Percentiles rank a stretch among this genome's conserved stretches.
Conservation (phyloP, 148 eudicot species). For the Vaccinium vitisidaea region DNA sequence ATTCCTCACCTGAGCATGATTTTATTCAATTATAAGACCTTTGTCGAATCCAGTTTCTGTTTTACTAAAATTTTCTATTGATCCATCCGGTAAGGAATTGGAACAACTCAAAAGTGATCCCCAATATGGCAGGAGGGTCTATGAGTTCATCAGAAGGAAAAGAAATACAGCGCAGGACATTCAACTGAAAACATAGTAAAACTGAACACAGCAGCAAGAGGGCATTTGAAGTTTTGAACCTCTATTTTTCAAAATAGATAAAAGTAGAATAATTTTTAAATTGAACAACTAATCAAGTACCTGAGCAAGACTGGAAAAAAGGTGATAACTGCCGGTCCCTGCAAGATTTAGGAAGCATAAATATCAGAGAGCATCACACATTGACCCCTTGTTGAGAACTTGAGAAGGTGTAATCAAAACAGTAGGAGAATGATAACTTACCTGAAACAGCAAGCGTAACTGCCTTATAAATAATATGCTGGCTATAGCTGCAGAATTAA, state of each 20-base stretch:
- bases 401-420: not conserved
- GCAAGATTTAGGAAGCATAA: conserved; percentile 25
- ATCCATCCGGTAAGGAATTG: not conserved
- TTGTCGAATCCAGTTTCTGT: not conserved
- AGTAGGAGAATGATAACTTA: conserved; percentile 23
- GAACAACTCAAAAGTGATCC: not conserved
- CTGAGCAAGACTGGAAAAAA: conserved; percentile 50
- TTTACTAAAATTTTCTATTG: not conserved
- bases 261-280: not conserved
- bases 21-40: not conserved
- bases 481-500: conserved; percentile 68
- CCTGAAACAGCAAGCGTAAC: conserved; percentile 49
- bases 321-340: conserved; percentile 55
- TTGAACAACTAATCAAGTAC: conserved; percentile 29
- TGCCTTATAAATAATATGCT: conserved; percentile 69
- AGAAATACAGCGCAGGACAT: not conserved
- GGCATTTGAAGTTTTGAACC: not conserved
- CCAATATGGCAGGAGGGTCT: conserved; percentile 6
- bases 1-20: not conserved
- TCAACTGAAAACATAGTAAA: not conserved
- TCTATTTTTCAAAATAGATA: not conserved
- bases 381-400: not conserved
- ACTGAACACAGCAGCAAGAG: not conserved
- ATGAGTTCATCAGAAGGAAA: not conserved
- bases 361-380: conserved; percentile 1